Percentiles rank a stretch among this genome's conserved stretches.
Evolutionary conservation across 2,329 filamentous ascomycete genomes (phyloP).

Genomic region (Pseudogymnoascus verrucosus): DNA sequence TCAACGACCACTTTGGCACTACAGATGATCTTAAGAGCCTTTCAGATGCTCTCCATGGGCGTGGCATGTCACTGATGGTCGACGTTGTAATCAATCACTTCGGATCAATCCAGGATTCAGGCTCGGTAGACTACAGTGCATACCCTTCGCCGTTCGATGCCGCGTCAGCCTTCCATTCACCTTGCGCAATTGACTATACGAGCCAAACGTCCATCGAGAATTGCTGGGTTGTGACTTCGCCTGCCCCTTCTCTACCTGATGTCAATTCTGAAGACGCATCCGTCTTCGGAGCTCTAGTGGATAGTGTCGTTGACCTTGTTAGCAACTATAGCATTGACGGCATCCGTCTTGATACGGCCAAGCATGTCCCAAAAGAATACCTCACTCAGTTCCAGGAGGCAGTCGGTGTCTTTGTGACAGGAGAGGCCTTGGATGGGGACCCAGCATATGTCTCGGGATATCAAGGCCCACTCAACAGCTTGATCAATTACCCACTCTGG

Average conservation of each 20-base stretch:
- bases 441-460: constrained; percentile 35
- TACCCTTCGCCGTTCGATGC: constrained; percentile 25
- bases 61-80: constrained; percentile 40
- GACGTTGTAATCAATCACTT: constrained; percentile 40
- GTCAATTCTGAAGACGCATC: constrained; percentile 33
- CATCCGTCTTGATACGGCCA: constrained; percentile 40
- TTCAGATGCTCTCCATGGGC: constrained; percentile 34
- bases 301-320: constrained; percentile 34
- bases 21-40: constrained; percentile 37
- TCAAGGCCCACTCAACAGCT: constrained; percentile 35
- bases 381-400: constrained; percentile 45
- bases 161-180: constrained; percentile 10
- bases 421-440: constrained; percentile 49
- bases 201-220: constrained; percentile 29
- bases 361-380: constrained; percentile 41
- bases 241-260: constrained; percentile 32
- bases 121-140: constrained; percentile 27
- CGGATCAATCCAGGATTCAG: background rate
- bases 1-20: constrained; percentile 40
- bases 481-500: constrained; percentile 40
- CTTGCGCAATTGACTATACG: constrained; percentile 21
- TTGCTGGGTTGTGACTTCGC: constrained; percentile 38
- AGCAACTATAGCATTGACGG: constrained; percentile 39
- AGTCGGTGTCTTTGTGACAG: constrained; percentile 49
- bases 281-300: constrained; percentile 30